These are phyloP conservation scores for Mycosphaerella sp. DNA, from an alignment of 2,329 filamentous ascomycete genomes.

Conservation along the genomic window DNA sequence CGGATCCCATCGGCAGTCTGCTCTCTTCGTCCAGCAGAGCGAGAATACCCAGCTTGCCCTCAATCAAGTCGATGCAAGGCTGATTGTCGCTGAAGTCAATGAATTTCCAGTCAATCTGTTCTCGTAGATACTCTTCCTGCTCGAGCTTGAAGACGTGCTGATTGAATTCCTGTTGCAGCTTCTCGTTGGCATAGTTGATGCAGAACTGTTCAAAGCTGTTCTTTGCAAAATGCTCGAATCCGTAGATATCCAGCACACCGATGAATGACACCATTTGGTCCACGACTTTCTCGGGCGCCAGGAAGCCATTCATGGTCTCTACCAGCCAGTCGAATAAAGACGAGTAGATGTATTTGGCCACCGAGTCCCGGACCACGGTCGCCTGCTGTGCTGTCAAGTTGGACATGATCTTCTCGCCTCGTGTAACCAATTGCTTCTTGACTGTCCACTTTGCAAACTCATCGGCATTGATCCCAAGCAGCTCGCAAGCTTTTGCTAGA, in stretches of 20 bases:
- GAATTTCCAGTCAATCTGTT: conserved; percentile 98
- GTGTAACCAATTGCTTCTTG: conserved; percentile 95
- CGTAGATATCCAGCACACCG: conserved; percentile 97
- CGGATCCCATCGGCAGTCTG: conserved; percentile 89
- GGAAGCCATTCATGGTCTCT: conserved; percentile 86
- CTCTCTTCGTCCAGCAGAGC: conserved; percentile 95
- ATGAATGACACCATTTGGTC: conserved; percentile 83
- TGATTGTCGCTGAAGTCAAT: conserved; percentile 99
- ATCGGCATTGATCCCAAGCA: conserved; percentile 77
- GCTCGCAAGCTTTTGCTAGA: conserved; percentile 69
- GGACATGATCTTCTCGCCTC: conserved; percentile 95
- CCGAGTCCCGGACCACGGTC: conserved; percentile 88
- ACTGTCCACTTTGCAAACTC: conserved; percentile 98
- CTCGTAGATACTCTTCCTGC: conserved; percentile 92
- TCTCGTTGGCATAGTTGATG: conserved; percentile 99
- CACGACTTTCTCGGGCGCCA: conserved; percentile 83
- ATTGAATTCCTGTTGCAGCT: conserved; percentile 98
- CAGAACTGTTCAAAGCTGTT: conserved; percentile 99
- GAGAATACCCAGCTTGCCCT: conserved; percentile 90
- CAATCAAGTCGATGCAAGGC: conserved; percentile 96
- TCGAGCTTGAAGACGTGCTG: conserved; percentile 99
- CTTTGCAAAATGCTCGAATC: conserved; percentile 98
- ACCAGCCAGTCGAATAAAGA: conserved; percentile 98
- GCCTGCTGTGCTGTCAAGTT: conserved; percentile 92
- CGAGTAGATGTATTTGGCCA: conserved; percentile 98